phyloP scores from a whole-genome alignment of 1,139 yeast species.

The Meyerozyma elateridarum region DNA sequence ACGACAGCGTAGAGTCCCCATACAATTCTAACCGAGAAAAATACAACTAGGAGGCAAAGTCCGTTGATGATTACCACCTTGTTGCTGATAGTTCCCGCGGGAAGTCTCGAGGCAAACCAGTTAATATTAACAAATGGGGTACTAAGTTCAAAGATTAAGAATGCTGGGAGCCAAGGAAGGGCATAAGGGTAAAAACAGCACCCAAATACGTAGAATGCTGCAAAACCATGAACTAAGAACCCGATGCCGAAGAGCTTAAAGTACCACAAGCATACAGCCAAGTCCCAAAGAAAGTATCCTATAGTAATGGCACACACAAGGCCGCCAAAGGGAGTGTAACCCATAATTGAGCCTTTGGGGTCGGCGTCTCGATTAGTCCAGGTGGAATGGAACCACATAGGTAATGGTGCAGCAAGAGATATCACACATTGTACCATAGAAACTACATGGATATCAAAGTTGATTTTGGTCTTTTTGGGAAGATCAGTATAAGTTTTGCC shows the following conservation, averaged over 20 bases:
- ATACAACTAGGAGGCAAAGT: slow-evolving; percentile 57
- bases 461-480: slow-evolving; percentile 46
- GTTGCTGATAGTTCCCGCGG: slow-evolving; percentile 51
- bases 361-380: slow-evolving; percentile 42
- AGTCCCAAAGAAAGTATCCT: slow-evolving; percentile 94
- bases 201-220: slow-evolving; percentile 71
- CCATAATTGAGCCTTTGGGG: slow-evolving; percentile 46
- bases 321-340: slow-evolving; percentile 69
- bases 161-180: slow-evolving; percentile 78
- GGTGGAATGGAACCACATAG: slow-evolving; percentile 52
- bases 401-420: slow-evolving; percentile 51
- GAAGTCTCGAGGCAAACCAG: slow-evolving; percentile 82
- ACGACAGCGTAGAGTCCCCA: slow-evolving; percentile 84
- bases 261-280: slow-evolving; percentile 57
- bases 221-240: slow-evolving; percentile 79
- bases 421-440: slow-evolving; percentile 77
- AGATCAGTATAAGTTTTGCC: slow-evolving; percentile 47
- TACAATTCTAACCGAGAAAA: slow-evolving; percentile 72
- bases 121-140: slow-evolving; percentile 91
- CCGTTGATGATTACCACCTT: slow-evolving; percentile 64
- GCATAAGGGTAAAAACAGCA: slow-evolving; percentile 48
- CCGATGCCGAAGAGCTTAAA: slow-evolving; percentile 72
- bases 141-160: slow-evolving; percentile 81
- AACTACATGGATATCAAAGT: slow-evolving; percentile 85
- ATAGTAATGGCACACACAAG: slow-evolving; percentile 66